These are phyloP conservation scores for Gossypium trilobum DNA, from an alignment of 441 rosid genomes.

Conservation along the genomic window DNA sequence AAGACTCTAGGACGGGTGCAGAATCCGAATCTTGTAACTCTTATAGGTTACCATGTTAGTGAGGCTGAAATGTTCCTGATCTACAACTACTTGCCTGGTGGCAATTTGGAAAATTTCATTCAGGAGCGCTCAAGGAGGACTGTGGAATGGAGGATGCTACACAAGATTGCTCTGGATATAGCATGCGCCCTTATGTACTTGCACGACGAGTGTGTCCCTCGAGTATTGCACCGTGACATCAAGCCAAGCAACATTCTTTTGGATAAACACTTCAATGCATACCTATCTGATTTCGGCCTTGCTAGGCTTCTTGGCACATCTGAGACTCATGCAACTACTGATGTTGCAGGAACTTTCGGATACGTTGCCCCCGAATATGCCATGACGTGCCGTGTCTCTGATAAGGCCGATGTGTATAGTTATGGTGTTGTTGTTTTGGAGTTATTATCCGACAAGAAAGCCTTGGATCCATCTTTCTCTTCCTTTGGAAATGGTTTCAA, in stretches of 20 bases:
- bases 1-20: constrained; percentile 31
- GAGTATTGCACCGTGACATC: constrained; percentile 37
- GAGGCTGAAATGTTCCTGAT: constrained; percentile 38
- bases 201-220: constrained; percentile 32
- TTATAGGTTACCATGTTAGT: constrained; percentile 39
- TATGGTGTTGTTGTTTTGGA: constrained; percentile 38
- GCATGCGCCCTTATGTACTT: constrained; percentile 34
- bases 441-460: constrained; percentile 37
- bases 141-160: constrained; percentile 31
- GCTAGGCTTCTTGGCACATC: constrained; percentile 38
- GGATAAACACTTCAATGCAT: constrained; percentile 31
- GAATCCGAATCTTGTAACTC: constrained; percentile 34
- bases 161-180: constrained; percentile 36
- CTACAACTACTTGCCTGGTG: constrained; percentile 39
- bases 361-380: constrained; percentile 45
- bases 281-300: constrained; percentile 36
- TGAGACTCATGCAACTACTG: constrained; percentile 37
- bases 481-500: constrained; percentile 33
- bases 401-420: constrained; percentile 41
- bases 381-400: constrained; percentile 39
- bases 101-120: constrained; percentile 38
- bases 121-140: constrained; percentile 27
- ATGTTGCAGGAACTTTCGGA: constrained; percentile 41
- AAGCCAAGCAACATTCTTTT: constrained; percentile 41
- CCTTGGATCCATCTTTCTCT: constrained; percentile 38